A percentile compares a stretch with the other conserved stretches of the same genome.
These are phyloP conservation scores for Cadophora luteo-olivacea DNA, from an alignment of 2,329 filamentous ascomycete species.

Conservation along the genomic window DNA sequence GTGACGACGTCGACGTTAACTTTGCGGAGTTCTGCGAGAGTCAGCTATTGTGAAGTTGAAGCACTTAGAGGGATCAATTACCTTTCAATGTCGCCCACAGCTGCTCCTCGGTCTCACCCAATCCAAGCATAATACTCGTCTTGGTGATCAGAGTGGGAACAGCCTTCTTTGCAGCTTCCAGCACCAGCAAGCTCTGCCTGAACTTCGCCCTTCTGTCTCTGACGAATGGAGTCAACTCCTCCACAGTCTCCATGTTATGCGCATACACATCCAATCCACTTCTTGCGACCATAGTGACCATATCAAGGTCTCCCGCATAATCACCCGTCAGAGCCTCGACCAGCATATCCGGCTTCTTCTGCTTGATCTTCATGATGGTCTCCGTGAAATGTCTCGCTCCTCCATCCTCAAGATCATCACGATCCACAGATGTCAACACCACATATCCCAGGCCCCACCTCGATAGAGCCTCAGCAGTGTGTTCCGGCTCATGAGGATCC, in stretches of 20 bases:
- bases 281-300: constrained; percentile 82
- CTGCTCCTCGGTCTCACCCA: constrained; percentile 91
- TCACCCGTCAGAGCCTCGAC: constrained; percentile 90
- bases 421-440: constrained; percentile 90
- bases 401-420: constrained; percentile 89
- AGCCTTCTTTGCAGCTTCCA: constrained; percentile 81
- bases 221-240: constrained; percentile 87
- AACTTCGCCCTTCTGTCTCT: constrained; percentile 91
- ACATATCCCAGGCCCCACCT: constrained; percentile 97
- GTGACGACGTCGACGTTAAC: constrained; percentile 92
- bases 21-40: constrained; percentile 71
- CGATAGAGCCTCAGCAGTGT: constrained; percentile 90
- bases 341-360: constrained; percentile 76
- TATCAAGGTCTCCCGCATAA: constrained; percentile 82
- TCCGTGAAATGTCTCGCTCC: constrained; percentile 91
- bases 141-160: constrained; percentile 88
- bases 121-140: constrained; percentile 94
- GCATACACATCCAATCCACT: constrained; percentile 96
- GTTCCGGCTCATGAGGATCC: constrained; percentile 94
- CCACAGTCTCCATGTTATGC: constrained; percentile 96
- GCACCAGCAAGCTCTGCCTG: constrained; percentile 79
- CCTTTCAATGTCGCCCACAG: constrained; percentile 78
- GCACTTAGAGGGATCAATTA: constrained; percentile 46
- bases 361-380: constrained; percentile 93
- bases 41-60: constrained; percentile 27